phyloP scores from a whole-genome alignment of 176 grass and related monocot genomes.

The Triticum timopheevii region DNA sequence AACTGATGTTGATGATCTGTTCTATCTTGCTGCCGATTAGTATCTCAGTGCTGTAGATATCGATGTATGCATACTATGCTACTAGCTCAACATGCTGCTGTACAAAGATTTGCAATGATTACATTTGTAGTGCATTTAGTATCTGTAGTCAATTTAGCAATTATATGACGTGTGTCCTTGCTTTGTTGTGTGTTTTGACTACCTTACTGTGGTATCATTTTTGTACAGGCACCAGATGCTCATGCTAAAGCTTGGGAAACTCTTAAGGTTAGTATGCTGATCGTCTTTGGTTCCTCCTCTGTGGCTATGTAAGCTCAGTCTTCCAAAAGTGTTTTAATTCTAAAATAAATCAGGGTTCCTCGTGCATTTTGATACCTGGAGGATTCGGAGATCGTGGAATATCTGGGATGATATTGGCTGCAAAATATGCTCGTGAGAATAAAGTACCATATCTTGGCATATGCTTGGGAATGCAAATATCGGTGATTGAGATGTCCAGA shows the following conservation, averaged over 20 bases:
- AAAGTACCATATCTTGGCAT: constrained; percentile 98
- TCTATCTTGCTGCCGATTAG: not conserved
- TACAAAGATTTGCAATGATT: constrained; percentile 3
- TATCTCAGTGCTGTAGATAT: not conserved
- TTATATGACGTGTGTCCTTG: not conserved
- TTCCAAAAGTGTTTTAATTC: not conserved
- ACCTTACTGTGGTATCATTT: constrained; percentile 4
- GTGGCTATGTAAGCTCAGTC: constrained; percentile 7
- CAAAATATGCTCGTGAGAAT: constrained; percentile 97
- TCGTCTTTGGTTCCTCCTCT: not conserved
- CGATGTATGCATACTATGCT: constrained; percentile 1
- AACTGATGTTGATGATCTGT: not conserved
- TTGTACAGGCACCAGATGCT: constrained; percentile 64
- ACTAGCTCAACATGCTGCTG: not conserved
- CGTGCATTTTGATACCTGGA: constrained; percentile 92
- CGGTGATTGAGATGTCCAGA: constrained; percentile 94
- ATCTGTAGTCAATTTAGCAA: not conserved
- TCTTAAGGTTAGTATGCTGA: constrained; percentile 57
- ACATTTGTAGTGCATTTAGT: constrained; percentile 6
- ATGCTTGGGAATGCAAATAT: constrained; percentile 99
- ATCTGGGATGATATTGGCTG: constrained; percentile 90
- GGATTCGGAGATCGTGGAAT: constrained; percentile 97
- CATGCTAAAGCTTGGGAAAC: constrained; percentile 84
- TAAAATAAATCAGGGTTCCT: constrained; percentile 61
- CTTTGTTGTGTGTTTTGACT: constrained; percentile 13